These are phyloP conservation scores for Endotrypanum monterogeii DNA, from an alignment of 208 protist species.

Conservation along the genomic window DNA sequence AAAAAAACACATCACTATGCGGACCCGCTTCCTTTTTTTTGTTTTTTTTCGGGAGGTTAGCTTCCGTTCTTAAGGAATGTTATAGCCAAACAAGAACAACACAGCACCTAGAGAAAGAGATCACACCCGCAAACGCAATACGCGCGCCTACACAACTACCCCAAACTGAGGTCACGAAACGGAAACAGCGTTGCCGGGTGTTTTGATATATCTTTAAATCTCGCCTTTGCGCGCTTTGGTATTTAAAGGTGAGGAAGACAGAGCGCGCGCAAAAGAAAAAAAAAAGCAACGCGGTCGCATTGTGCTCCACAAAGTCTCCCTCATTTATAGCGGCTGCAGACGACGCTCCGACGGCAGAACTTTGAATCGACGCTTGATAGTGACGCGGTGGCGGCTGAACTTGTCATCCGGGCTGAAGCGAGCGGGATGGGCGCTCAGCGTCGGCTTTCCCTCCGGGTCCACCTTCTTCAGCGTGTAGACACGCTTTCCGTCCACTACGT, in stretches of 20 bases:
- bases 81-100: not conserved
- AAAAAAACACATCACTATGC: not conserved
- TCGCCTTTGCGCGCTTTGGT: not conserved
- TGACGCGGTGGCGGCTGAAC: constrained; percentile 90
- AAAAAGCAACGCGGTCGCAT: not conserved
- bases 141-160: too few relatives aligned
- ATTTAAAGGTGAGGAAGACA: not conserved
- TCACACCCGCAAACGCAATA: not conserved
- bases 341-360: constrained; percentile 75
- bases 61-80: not conserved
- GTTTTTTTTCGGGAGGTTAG: not conserved
- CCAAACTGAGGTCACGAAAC: not conserved
- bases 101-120: not conserved
- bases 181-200: too few relatives aligned
- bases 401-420: constrained; percentile 94
- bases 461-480: constrained; percentile 94
- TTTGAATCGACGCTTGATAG: constrained; percentile 93
- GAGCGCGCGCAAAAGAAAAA: not conserved
- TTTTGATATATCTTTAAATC: too few relatives aligned
- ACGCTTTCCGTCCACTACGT: constrained; percentile 83
- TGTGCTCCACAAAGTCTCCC: not conserved
- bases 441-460: constrained; percentile 86
- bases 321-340: constrained; percentile 66
- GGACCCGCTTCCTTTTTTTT: too few relatives aligned
- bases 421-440: constrained; percentile 91